These are phyloP conservation scores for Apostasia shenzhenica DNA, from an alignment of 106 monocot genomes.

Conservation along the genomic window DNA sequence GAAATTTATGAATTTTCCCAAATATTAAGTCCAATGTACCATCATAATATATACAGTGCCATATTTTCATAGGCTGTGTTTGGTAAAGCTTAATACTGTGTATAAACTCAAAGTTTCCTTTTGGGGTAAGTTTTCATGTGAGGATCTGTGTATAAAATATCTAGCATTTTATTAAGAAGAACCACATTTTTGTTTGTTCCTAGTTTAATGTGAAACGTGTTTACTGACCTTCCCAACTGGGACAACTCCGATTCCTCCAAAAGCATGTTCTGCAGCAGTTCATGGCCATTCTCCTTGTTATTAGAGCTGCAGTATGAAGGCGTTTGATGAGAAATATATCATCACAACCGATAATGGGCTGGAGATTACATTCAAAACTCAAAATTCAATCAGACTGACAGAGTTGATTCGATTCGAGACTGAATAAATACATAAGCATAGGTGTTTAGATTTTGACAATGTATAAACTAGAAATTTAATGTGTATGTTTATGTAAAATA, in stretches of 20 bases:
- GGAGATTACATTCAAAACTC: too few species aligned
- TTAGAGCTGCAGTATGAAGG: constrained; percentile 1
- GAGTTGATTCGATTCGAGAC: not conserved
- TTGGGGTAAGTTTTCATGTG: too few species aligned
- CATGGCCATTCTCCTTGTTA: constrained; percentile 12
- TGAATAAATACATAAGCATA: not conserved
- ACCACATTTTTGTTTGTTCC: not conserved
- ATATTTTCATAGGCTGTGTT: too few species aligned
- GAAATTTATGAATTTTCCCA: too few species aligned
- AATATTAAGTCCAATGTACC: too few species aligned
- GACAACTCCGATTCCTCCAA: constrained; percentile 68
- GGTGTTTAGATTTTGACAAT: not conserved
- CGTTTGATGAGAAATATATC: not conserved
- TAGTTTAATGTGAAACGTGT: not conserved
- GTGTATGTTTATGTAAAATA: too few species aligned
- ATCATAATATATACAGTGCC: too few species aligned
- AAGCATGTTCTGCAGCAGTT: constrained; percentile 46
- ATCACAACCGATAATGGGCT: not conserved
- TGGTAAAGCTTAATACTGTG: too few species aligned
- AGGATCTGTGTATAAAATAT: too few species aligned
- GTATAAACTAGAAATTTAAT: too few species aligned
- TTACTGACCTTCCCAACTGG: constrained; percentile 61
- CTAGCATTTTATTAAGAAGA: too few species aligned
- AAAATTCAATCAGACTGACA: not conserved
- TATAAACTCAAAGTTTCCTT: too few species aligned